Conservation (phyloP, 352 stramenopile species). For the Phytophthora pseudosyringae region DNA sequence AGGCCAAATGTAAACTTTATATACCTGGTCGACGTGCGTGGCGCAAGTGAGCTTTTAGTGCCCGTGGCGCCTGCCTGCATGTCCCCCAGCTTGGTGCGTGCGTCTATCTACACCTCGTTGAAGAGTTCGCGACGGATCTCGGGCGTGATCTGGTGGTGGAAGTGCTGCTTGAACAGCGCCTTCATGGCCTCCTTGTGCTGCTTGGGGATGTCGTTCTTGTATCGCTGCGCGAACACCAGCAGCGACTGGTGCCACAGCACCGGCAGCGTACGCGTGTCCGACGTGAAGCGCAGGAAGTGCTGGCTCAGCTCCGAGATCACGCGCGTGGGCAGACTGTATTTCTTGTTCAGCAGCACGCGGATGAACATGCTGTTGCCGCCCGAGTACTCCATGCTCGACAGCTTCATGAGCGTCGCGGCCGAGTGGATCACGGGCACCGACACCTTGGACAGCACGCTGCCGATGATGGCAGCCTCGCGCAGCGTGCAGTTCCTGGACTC, state of each 20-base stretch:
- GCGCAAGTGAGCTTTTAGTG: background rate
- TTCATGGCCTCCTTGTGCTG: slow-evolving; percentile 96
- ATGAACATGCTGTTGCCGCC: slow-evolving; percentile 99
- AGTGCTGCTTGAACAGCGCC: slow-evolving; percentile 89
- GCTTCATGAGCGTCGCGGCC: slow-evolving; percentile 98
- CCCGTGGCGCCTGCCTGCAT: no score
- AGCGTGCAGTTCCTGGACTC: slow-evolving; percentile 95
- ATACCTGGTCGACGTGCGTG: slow-evolving; percentile 14
- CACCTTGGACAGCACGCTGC: slow-evolving; percentile 97
- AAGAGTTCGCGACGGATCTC: slow-evolving; percentile 98
- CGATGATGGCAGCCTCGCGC: slow-evolving; percentile 98
- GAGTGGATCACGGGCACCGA: slow-evolving; percentile 99
- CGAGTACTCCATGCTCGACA: slow-evolving; percentile 97
- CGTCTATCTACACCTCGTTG: slow-evolving; percentile 55
- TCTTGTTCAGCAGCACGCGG: slow-evolving; percentile 99
- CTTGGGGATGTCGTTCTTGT: slow-evolving; percentile 98
- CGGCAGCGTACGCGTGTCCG: slow-evolving; percentile 89
- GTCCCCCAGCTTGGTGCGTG: background rate
- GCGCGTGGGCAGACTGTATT: slow-evolving; percentile 98
- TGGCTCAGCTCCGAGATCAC: slow-evolving; percentile 97
- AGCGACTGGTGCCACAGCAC: slow-evolving; percentile 99
- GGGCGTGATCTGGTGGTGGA: slow-evolving; percentile 98
- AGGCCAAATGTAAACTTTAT: slow-evolving; percentile 38
- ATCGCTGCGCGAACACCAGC: slow-evolving; percentile 98
- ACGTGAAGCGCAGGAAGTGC: slow-evolving; percentile 96